These are phyloP conservation scores for Hyphopichia burtonii DNA, from an alignment of 1,139 yeast genomes.

Conservation along the genomic window DNA sequence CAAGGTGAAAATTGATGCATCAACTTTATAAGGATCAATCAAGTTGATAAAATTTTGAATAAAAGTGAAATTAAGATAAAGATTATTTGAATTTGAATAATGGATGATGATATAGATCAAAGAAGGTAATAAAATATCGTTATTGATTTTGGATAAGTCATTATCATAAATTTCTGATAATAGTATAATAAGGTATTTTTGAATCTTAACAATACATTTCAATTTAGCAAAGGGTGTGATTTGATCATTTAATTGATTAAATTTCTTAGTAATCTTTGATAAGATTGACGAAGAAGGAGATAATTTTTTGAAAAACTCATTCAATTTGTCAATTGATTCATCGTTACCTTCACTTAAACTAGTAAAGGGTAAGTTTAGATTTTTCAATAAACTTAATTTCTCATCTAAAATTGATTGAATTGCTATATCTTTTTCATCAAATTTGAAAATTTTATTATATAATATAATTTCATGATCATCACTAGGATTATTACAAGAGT, in stretches of 20 bases:
- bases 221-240: constrained; percentile 38
- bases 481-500: constrained; percentile 15
- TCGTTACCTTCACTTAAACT: constrained; percentile 26
- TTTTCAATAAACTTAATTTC: constrained; percentile 27
- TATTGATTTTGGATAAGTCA: constrained; percentile 26
- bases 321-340: constrained; percentile 6
- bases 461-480: constrained; percentile 22
- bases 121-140: constrained; percentile 41
- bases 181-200: constrained; percentile 28
- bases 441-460: constrained; percentile 40
- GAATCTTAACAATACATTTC: constrained; percentile 27
- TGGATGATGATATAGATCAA: constrained; percentile 38
- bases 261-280: constrained; percentile 6
- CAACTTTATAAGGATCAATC: constrained; percentile 32
- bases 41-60: constrained; percentile 37
- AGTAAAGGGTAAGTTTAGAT: constrained; percentile 26
- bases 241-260: constrained; percentile 8
- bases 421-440: constrained; percentile 39
- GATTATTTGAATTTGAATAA: constrained; percentile 19
- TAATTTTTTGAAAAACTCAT: constrained; percentile 17
- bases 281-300: constrained; percentile 3
- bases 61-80: constrained; percentile 38
- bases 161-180: constrained; percentile 19
- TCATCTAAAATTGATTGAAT: constrained; percentile 38
- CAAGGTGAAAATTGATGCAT: constrained; percentile 9